Percentiles rank a stretch among this genome's conserved stretches.
Evolutionary conservation across 192 early-diverging fungal species (phyloP).

Genomic region (Gryganskiella cystojenkinii): DNA sequence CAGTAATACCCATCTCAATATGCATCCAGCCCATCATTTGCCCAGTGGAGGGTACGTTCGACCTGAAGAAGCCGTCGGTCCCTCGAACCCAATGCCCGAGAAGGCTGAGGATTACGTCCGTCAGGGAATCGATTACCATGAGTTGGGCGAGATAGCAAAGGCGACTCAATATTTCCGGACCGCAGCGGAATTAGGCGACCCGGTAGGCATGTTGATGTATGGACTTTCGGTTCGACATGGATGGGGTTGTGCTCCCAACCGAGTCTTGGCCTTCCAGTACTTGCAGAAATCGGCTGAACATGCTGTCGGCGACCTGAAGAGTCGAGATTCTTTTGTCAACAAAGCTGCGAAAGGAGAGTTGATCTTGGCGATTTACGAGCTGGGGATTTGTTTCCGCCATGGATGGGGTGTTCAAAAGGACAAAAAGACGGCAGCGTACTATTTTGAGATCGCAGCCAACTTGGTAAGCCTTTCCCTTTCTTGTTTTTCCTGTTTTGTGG

Average conservation of each 20-base stretch:
- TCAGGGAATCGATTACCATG: conserved; percentile 75
- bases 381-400: conserved; percentile 82
- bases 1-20: conserved; percentile 10
- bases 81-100: conserved; percentile 49
- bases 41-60: conserved; percentile 36
- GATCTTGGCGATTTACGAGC: conserved; percentile 82
- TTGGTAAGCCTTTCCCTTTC: conserved; percentile 45
- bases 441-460: conserved; percentile 85
- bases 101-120: conserved; percentile 71
- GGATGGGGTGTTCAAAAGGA: conserved; percentile 83
- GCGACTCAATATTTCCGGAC: conserved; percentile 77
- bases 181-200: conserved; percentile 71
- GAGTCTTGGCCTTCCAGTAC: conserved; percentile 72
- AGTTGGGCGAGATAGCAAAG: conserved; percentile 74
- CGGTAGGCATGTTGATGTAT: conserved; percentile 78
- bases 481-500: neutral
- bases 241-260: conserved; percentile 79
- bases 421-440: conserved; percentile 77
- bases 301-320: conserved; percentile 68
- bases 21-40: conserved; percentile 44
- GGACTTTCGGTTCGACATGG: conserved; percentile 82
- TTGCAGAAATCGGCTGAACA: conserved; percentile 76
- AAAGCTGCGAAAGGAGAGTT: conserved; percentile 74
- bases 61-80: conserved; percentile 46
- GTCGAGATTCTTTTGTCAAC: conserved; percentile 62